Percentiles rank a stretch among this genome's conserved stretches.
These are phyloP conservation scores for Effrenium voratum DNA, from an alignment of 73 alveolate species.

Conservation along the genomic window DNA sequence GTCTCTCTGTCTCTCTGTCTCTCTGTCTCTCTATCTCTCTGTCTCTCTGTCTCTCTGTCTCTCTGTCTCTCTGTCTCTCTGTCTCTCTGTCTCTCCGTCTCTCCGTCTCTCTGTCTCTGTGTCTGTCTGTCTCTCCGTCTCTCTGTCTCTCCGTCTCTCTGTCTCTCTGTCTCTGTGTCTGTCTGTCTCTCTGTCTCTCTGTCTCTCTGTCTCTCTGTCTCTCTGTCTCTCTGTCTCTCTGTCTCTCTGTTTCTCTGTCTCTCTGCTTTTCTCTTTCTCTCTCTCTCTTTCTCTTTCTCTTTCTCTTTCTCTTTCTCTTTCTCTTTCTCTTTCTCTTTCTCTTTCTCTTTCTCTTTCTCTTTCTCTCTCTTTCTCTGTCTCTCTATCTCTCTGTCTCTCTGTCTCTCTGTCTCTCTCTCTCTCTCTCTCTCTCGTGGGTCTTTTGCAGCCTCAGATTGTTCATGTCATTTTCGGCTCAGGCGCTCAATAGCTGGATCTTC, in stretches of 20 bases:
- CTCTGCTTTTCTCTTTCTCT: background rate
- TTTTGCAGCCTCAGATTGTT: background rate
- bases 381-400: background rate
- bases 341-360: background rate
- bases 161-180: background rate
- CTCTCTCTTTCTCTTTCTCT: background rate
- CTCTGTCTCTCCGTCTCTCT: background rate
- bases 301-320: background rate
- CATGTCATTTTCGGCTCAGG: background rate
- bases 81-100: background rate
- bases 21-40: background rate
- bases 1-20: background rate
- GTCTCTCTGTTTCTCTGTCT: background rate
- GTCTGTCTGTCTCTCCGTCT: background rate
- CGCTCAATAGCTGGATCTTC: constrained; percentile 72
- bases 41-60: background rate
- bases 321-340: background rate
- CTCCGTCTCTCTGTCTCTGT: background rate
- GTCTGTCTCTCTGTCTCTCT: background rate
- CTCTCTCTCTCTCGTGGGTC: background rate
- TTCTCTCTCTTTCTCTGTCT: background rate
- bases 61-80: background rate
- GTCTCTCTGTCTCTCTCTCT: background rate
- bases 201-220: background rate
- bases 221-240: background rate